Evolutionary conservation across 2,329 filamentous ascomycete genomes (phyloP), one percentile per base, ranked within the genome.

Genomic region (Fragosphaeria purpurea): DNA sequence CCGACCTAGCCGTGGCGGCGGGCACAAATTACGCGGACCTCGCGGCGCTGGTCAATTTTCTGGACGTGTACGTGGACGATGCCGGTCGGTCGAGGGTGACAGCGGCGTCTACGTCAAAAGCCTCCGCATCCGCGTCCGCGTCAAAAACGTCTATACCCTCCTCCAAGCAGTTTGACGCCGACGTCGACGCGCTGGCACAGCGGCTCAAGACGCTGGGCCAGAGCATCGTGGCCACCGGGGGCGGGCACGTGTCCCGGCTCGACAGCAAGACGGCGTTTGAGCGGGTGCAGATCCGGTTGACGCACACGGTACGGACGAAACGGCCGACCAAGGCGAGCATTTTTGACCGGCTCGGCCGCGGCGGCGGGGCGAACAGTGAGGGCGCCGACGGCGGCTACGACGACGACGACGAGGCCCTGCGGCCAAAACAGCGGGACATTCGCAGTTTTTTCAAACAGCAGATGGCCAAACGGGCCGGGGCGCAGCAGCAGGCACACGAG

Each of bases 251-350:
- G 52, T 76, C 77, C 12, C 77, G 86, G 34, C 85, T 86, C 34
- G 82, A 94, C 60, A 81, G 86, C 10, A 95, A 95, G 66, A 81
- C 82, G 49, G 74, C 76, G 9, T 72, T 95, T 40, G 85, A 94
- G 59, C 76, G 82, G 51, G 69, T 95, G n/a, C 76, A 83, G 52
- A 81, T 86, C 59, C 79, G 90, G 50, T 71, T 96, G 11, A 68
- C 81, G 44, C 82, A 85, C 62, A 76, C 79, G 3, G 82, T 91
- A 45, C 75, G 88, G 46, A 86, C 85, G 9, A 77, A 76, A 57
- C 73, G 71, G 44, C 74, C 70, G 46, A 71, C 71, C 9, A 79
- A 75, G 60, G 71, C 70, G 52, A 75, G 69, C 56, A 71, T 79
- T 5, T 79, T 57, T 48, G 48, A 53, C 42, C 44, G 42, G 6